Percentiles rank a stretch among this genome's conserved stretches.
Conservation (phyloP, 805 yeast species). For the Clavispora santaluciae region DNA sequence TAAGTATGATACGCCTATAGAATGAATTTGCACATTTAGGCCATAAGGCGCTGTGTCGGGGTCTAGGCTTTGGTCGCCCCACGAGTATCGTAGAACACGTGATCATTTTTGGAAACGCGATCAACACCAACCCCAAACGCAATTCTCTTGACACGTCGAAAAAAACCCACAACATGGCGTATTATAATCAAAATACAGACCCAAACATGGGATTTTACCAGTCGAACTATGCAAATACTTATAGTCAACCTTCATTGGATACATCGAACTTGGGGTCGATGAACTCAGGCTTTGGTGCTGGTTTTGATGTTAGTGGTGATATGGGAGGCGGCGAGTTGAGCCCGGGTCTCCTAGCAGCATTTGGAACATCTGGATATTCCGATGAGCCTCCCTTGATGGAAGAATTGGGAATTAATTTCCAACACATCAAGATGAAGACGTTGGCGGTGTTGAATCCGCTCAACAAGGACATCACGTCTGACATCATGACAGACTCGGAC, state of each 20-base stretch:
- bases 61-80: too few species aligned
- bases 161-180: constrained; percentile 28
- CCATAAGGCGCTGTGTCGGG: too few species aligned
- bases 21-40: too few species aligned
- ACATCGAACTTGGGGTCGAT: constrained; percentile 31
- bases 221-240: constrained; percentile 31
- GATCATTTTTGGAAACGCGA: background rate
- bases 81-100: background rate
- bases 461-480: constrained; percentile 55
- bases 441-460: constrained; percentile 80
- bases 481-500: constrained; percentile 81
- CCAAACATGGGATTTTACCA: constrained; percentile 42
- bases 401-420: constrained; percentile 89
- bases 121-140: background rate
- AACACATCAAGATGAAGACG: constrained; percentile 81
- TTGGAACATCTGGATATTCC: constrained; percentile 88
- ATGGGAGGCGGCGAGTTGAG: constrained; percentile 50
- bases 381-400: constrained; percentile 93
- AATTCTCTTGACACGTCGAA: background rate
- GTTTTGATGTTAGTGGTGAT: constrained; percentile 36
- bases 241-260: constrained; percentile 20
- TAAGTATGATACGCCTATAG: too few species aligned
- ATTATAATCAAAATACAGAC: constrained; percentile 32
- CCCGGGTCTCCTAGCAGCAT: constrained; percentile 82
- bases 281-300: constrained; percentile 34